Evolutionary conservation across 768 basidiomycete species (phyloP), one percentile per base, ranked within the genome.

Genomic region (Crassisporium funariophilum): DNA sequence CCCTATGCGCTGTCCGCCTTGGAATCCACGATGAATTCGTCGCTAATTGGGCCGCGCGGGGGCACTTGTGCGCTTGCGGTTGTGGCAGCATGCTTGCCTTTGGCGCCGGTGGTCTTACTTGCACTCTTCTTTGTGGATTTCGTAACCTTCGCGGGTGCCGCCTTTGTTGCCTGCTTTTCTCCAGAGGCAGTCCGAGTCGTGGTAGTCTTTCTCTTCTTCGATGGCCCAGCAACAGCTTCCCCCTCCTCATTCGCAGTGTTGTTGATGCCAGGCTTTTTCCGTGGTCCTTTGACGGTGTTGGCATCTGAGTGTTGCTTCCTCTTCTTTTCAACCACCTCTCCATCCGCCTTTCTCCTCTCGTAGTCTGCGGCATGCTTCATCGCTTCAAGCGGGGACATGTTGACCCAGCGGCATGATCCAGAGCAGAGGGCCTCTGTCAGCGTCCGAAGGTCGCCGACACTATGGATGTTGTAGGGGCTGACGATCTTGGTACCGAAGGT

Each of bases 301-400:
- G 39, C 40, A 34, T 47, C 46, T 20, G 46, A 40, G 11, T 27
- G 37, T n/a, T 39, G 17, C 39, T 47, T 47, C n/a, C 38, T 41
- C 25, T 40, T 40, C 20, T 25, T 40, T 21, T 7, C 39, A 12
- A 47, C 37, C 17, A 40, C 37, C 39, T 47, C 46, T 17, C 46
- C 46, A 20, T 17, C 38, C 20, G 37, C 46, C 27, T 40, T 25
- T 13, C 27, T 35, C 21, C 22, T 33, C 20, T 22, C 46, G 15
- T 39, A 7, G 11, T 47, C 37, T 24, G 27, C 13, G 5, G n/a
- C 20, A 34, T 47, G 38, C 17, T 7, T 27, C 12, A 37, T 27
- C 17, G 40, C 12, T 40, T 41, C 37, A 29, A 19, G 19, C 29
- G 39, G 37, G 15, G 38, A 40, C 17, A 47, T 25, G 17, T 19